These are phyloP conservation scores for Ustilago loliicola DNA, from an alignment of 1,284 basidiomycete genomes.

Conservation along the genomic window DNA sequence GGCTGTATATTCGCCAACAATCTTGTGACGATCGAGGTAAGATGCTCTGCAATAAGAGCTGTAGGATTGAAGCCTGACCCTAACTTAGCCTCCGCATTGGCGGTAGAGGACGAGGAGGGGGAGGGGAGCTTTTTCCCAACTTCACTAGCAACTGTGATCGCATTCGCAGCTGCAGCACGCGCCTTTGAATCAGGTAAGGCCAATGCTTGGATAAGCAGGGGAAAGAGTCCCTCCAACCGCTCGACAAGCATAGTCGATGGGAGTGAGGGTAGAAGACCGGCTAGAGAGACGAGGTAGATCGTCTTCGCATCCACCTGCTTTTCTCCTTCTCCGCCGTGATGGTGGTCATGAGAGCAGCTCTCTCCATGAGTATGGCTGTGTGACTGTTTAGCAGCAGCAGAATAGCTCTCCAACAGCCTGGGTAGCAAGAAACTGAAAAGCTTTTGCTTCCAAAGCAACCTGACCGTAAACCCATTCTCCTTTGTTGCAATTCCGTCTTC, in stretches of 20 bases:
- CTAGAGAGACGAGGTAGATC: slow-evolving; percentile 85
- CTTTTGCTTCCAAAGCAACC: slow-evolving; percentile 79
- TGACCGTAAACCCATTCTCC: slow-evolving; percentile 59
- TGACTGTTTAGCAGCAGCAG: slow-evolving; percentile 18
- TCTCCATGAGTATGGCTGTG: slow-evolving; percentile 20
- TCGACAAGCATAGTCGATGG: slow-evolving; percentile 75
- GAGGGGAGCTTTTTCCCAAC: slow-evolving; percentile 67
- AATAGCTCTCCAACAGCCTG: slow-evolving; percentile 75
- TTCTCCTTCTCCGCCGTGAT: not conserved
- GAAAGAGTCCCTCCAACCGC: slow-evolving; percentile 78
- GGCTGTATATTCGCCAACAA: slow-evolving; percentile 40
- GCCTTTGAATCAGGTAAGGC: slow-evolving; percentile 81
- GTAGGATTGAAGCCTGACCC: slow-evolving; percentile 17
- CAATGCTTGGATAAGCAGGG: slow-evolving; percentile 87
- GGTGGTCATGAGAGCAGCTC: slow-evolving; percentile 16
- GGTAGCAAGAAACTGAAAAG: slow-evolving; percentile 83
- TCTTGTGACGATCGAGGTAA: slow-evolving; percentile 41
- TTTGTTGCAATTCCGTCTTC: slow-evolving; percentile 56
- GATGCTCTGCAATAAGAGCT: slow-evolving; percentile 26
- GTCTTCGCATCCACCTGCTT: slow-evolving; percentile 73
- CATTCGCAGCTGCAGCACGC: slow-evolving; percentile 83
- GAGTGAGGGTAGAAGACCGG: slow-evolving; percentile 83
- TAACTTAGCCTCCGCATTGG: not conserved
- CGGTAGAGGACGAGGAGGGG: not conserved
- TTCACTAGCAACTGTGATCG: slow-evolving; percentile 79